These are phyloP conservation scores for Pyrus hybrid DNA, from an alignment of 331 rosid genomes.

Conservation along the genomic window DNA sequence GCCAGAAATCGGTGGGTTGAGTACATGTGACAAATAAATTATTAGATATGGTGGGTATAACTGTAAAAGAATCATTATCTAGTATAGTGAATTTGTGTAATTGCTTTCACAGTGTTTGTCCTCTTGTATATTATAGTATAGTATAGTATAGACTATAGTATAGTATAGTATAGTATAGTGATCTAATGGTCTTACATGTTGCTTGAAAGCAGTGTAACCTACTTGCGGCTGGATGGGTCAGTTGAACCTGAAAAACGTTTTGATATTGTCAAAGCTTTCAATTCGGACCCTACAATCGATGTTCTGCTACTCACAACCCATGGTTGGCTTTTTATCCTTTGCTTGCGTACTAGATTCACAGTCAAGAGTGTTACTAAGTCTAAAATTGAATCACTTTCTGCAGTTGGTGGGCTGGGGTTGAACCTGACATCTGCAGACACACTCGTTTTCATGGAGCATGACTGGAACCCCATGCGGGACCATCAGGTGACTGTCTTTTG, in stretches of 20 bases:
- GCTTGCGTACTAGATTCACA: neutral
- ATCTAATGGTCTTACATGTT: slow-evolving; percentile 1
- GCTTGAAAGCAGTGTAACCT: slow-evolving; percentile 57
- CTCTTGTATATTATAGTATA: no score
- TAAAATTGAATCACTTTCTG: slow-evolving; percentile 19
- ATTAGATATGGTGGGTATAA: neutral
- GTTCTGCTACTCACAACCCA: slow-evolving; percentile 88
- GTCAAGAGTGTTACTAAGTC: neutral
- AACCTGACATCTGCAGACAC: slow-evolving; percentile 97
- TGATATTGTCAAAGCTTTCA: slow-evolving; percentile 85
- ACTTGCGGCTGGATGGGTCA: slow-evolving; percentile 92
- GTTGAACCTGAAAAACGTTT: slow-evolving; percentile 83
- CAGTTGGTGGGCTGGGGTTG: slow-evolving; percentile 98
- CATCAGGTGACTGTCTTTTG: slow-evolving; percentile 57
- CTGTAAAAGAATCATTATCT: neutral
- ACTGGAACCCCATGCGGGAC: slow-evolving; percentile 99
- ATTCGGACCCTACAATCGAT: slow-evolving; percentile 98
- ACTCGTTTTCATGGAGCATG: slow-evolving; percentile 94
- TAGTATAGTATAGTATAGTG: no score
- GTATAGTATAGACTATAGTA: no score
- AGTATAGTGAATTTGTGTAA: neutral
- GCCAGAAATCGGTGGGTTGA: neutral
- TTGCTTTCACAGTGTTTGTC: neutral
- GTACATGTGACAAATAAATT: neutral
- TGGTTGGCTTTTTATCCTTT: slow-evolving; percentile 35